Base-by-base conservation (phyloP, 768 basidiomycete species). In the Leccinum obscurum region DNA sequence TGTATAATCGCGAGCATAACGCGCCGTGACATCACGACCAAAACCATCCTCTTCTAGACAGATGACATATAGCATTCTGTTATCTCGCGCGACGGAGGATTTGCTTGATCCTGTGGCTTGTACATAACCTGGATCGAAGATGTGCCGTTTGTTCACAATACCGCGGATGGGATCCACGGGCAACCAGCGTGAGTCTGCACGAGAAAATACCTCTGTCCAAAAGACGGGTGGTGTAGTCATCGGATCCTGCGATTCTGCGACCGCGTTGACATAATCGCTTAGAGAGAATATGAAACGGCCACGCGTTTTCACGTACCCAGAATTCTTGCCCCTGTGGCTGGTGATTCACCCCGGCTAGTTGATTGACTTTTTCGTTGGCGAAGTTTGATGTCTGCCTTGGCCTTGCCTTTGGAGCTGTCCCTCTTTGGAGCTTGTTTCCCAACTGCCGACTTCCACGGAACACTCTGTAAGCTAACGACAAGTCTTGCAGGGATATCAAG, bases 121-220 rank as follows among this genome's bases (percentile, higher is more conserved):
- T 41, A 61, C 39, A 14, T 79, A 76, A 2, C 82, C 77, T 0
- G 94, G 92, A 71, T 95, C 92, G 69, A 93, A 95, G 28, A 83
- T 78, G 59, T 87, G 86, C 59, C 88, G 84, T 65, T 91, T 90
- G 70, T 95, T 91, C 61, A 95, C 87, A 56, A 87, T 80, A 26
- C 80, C 84, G 15, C 92, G 87, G 35, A 93, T 82, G 8, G 94
- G 93, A 75, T 99, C 97, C 41, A 98, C 88, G 0, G 95, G 88
- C 14, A 98, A 77, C 97, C 97, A 99, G 37, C 88, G 85, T 14
- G 82, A 85, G 76, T 97, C 94, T 7, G 95, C 86, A 22, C 92
- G 87, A 8, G 93, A 95, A 76, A 95, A 99, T 0, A 97, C 92
- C 74, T 99, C 97, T 0, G 91, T 92, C 97, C 97, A 99, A 73